Conservation (phyloP, 2,329 filamentous ascomycete genomes). For the Grosmannia clavigera region DNA sequence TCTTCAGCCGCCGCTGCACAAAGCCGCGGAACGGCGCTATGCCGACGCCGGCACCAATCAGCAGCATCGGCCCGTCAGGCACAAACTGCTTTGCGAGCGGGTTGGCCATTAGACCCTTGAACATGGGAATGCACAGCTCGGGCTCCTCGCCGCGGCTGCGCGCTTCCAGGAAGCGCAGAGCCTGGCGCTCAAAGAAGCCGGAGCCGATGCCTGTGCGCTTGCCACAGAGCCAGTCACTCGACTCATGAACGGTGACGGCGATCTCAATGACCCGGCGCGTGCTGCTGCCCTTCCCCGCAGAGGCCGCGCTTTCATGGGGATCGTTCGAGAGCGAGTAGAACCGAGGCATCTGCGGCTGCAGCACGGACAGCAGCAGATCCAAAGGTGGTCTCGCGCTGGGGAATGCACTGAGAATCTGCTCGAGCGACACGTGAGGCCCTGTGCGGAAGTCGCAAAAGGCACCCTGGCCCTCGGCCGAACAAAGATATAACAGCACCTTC, state of each 20-base stretch:
- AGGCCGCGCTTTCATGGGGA: slow-evolving; percentile 55
- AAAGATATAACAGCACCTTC: slow-evolving; percentile 77
- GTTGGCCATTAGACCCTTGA: slow-evolving; percentile 96
- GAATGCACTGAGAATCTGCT: slow-evolving; percentile 83
- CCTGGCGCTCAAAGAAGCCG: slow-evolving; percentile 84
- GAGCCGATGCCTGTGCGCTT: slow-evolving; percentile 75
- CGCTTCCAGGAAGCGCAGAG: slow-evolving; percentile 56
- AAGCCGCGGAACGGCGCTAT: slow-evolving; percentile 97
- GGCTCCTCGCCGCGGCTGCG: slow-evolving; percentile 46
- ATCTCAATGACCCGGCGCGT: slow-evolving; percentile 77
- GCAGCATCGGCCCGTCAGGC: slow-evolving; percentile 89
- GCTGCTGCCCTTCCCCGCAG: slow-evolving; percentile 23
- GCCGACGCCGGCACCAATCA: slow-evolving; percentile 92
- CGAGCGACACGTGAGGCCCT: slow-evolving; percentile 71
- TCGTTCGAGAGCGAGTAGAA: slow-evolving; percentile 98
- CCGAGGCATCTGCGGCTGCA: slow-evolving; percentile 86
- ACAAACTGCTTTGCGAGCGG: slow-evolving; percentile 86
- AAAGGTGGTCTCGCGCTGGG: slow-evolving; percentile 82
- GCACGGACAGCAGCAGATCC: slow-evolving; percentile 63
- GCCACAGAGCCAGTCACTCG: slow-evolving; percentile 62
- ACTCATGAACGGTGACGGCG: slow-evolving; percentile 91
- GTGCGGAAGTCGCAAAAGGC: slow-evolving; percentile 91
- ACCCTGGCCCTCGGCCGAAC: slow-evolving; percentile 80
- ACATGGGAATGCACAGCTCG: slow-evolving; percentile 81
- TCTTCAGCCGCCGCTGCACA: slow-evolving; percentile 85